These are phyloP conservation scores for Ascochyta lentis DNA, from an alignment of 2,329 filamentous ascomycete genomes.

Conservation along the genomic window DNA sequence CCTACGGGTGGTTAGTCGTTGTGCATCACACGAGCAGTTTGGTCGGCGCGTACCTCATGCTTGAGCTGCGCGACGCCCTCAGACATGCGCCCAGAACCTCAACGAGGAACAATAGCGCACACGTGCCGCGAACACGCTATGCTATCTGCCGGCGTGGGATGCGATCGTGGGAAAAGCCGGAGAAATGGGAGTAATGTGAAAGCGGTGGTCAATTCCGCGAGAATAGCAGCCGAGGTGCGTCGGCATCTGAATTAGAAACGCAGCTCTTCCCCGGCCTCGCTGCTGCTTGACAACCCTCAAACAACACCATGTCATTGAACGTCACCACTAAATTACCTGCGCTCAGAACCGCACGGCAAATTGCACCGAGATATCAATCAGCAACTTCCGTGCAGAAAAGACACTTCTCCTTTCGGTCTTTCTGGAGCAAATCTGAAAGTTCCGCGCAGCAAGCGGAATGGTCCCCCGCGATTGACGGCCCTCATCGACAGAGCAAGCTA, in stretches of 20 bases:
- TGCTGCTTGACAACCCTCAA: constrained; percentile 3
- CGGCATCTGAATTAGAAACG: constrained; percentile 28
- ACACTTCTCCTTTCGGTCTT: constrained; percentile 28
- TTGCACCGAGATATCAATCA: constrained; percentile 7
- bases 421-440: constrained; percentile 27
- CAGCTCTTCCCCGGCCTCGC: not conserved
- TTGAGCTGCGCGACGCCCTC: constrained; percentile 68
- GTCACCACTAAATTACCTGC: constrained; percentile 31
- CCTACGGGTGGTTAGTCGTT: constrained; percentile 52
- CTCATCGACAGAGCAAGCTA: constrained; percentile 28
- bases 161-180: constrained; percentile 22
- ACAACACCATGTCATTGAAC: constrained; percentile 38
- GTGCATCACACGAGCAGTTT: not conserved
- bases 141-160: constrained; percentile 22
- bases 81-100: constrained; percentile 65
- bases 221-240: not conserved
- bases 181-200: constrained; percentile 16
- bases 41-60: constrained; percentile 64
- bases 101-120: constrained; percentile 22
- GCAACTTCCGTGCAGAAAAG: constrained; percentile 6
- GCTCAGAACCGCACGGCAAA: constrained; percentile 11
- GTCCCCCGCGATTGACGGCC: constrained; percentile 30
- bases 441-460: constrained; percentile 25
- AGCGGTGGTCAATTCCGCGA: not conserved
- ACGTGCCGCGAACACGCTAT: constrained; percentile 24